These are phyloP conservation scores for Passiflora organensis DNA, from an alignment of 345 rosid species.

Conservation along the genomic window DNA sequence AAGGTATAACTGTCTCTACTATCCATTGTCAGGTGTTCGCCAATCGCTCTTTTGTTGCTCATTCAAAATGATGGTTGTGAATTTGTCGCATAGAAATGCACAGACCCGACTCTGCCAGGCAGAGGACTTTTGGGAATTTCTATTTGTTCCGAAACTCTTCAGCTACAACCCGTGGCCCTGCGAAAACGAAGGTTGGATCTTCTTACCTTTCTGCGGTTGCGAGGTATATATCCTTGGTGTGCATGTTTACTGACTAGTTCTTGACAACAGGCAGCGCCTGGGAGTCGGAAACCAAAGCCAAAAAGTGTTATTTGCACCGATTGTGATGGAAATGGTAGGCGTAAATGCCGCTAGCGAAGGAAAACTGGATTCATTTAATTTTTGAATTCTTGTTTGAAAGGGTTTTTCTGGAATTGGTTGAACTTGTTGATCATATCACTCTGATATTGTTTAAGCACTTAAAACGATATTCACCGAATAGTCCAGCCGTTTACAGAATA, in stretches of 20 bases:
- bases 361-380: no score
- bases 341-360: no score
- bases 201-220: not conserved
- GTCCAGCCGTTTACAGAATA: no score
- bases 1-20: conserved; percentile 12
- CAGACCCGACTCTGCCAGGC: not conserved
- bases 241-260: not conserved
- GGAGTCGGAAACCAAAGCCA: conserved; percentile 28
- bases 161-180: not conserved
- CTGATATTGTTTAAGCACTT: no score
- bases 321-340: conserved; percentile 48
- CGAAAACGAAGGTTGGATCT: conserved; percentile 22
- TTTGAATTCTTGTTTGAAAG: no score
- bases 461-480: no score
- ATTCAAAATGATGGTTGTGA: no score
- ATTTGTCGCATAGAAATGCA: conserved; percentile 11
- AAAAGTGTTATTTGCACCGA: conserved; percentile 41
- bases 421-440: no score
- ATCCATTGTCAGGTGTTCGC: not conserved
- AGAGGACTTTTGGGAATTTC: conserved; percentile 10
- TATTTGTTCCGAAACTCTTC: conserved; percentile 1
- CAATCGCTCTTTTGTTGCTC: not conserved
- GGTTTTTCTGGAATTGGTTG: no score
- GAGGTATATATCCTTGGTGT: not conserved
- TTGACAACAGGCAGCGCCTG: conserved; percentile 30